Conservation (phyloP, 306 rosid species). For the Morella rubra region DNA sequence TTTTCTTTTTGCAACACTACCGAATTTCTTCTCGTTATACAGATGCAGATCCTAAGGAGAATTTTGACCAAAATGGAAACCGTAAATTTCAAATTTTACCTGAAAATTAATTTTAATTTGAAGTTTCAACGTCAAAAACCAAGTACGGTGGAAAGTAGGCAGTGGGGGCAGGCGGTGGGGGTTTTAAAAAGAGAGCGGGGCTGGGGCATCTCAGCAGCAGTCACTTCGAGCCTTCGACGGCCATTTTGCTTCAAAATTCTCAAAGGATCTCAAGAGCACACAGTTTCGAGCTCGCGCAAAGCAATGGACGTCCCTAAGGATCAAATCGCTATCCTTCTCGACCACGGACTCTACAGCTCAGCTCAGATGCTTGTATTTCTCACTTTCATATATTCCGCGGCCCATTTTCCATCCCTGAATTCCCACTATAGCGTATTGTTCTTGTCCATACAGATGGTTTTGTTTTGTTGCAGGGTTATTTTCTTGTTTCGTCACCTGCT, state of each 20-base stretch:
- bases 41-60: no score
- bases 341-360: slow-evolving; percentile 84
- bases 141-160: neutral
- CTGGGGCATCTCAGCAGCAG: neutral
- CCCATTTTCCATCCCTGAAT: slow-evolving; percentile 3
- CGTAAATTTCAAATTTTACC: neutral
- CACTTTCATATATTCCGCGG: neutral
- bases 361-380: slow-evolving; percentile 85
- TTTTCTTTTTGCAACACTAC: no score
- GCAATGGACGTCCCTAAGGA: slow-evolving; percentile 94
- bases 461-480: slow-evolving; percentile 54
- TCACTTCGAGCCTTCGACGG: slow-evolving; percentile 23
- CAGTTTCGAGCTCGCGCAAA: slow-evolving; percentile 3
- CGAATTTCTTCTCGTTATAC: no score
- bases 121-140: neutral
- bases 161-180: neutral
- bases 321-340: slow-evolving; percentile 81
- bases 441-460: no score
- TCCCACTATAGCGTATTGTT: neutral
- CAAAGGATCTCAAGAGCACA: neutral
- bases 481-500: slow-evolving; percentile 95
- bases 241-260: neutral
- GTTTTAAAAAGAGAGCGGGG: neutral
- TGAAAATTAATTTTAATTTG: no score
- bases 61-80: no score